Base-by-base conservation (phyloP, 2,329 filamentous ascomycete species). In the Boeremia lycopersici region DNA sequence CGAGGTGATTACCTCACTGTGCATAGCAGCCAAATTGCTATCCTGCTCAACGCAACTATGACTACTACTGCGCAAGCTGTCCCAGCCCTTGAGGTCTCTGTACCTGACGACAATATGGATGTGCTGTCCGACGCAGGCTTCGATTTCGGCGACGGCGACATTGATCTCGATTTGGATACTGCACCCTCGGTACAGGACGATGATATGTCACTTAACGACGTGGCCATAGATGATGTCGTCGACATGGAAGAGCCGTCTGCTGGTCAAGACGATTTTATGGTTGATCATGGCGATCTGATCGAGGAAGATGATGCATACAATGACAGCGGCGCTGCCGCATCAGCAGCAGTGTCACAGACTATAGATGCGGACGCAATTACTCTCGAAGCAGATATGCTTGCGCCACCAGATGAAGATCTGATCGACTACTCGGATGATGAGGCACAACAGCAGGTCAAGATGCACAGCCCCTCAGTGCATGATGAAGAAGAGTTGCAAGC, bases 171-270 rank as follows among this genome's bases (percentile, higher is more conserved):
- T 61, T 81, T 56, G 74, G 72, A 69, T 11, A 60, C 66, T 28
- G 60, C 62, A 47, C 61, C 59, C 33, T 59, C 65, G 12, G 45
- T 53, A 9, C 39, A 56, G 8, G 70, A 73, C 25, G 79, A 87
- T 57, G 79, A 87, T 55, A 82, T 79, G 53, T 84, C 85, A 48
- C 76, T 84, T 43, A 80, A 84, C 62, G 86, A 88, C 61, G 76
- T 67, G 12, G 64, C 50, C 12, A 65, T 68, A 38, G 72, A 70
- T 23, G 53, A 44, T n/a, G 70, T 54, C 13, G 31, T 59, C 15
- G 64, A 68, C 28, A 35, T 55, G 11, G 59, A 67, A 19, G 53
- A 61, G 13, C 55, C 44, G 4, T 23, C 56, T 10, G 52, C 53
- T 13, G 64, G 70, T 30, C 62, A 68, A 44, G 74, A 76, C 52